Conservation (phyloP, 148 eudicot species). For the Spergularia bocconei region DNA sequence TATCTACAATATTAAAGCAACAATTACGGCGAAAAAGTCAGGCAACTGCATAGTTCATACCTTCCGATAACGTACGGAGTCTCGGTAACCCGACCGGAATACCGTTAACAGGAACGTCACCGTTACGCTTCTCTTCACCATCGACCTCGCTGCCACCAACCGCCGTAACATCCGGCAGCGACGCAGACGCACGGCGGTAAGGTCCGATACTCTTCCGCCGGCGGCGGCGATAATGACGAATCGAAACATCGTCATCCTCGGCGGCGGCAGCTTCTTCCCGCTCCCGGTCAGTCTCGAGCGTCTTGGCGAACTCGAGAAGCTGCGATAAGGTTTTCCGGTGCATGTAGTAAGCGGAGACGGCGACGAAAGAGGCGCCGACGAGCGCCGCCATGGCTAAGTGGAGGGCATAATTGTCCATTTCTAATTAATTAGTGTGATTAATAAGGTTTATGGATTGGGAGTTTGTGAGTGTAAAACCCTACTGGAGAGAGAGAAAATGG, state of each 20-base stretch:
- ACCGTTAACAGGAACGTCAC: slow-evolving; percentile 44
- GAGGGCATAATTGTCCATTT: slow-evolving; percentile 65
- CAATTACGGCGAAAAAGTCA: not conserved
- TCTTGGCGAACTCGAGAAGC: slow-evolving; percentile 80
- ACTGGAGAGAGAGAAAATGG: not conserved
- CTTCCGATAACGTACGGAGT: slow-evolving; percentile 67
- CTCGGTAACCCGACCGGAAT: slow-evolving; percentile 82
- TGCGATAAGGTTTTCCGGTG: slow-evolving; percentile 90
- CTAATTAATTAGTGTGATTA: not conserved
- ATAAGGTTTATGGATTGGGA: not conserved
- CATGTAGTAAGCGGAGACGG: slow-evolving; percentile 92
- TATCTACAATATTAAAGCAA: not conserved
- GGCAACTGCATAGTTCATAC: slow-evolving; percentile 17
- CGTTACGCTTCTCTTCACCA: slow-evolving; percentile 50
- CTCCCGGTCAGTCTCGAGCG: slow-evolving; percentile 52
- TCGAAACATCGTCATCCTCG: slow-evolving; percentile 28
- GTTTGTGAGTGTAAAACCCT: slow-evolving; percentile 18
- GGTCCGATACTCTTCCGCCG: slow-evolving; percentile 39
- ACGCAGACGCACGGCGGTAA: slow-evolving; percentile 56
- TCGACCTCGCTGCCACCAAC: slow-evolving; percentile 39
- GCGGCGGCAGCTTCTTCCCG: slow-evolving; percentile 36
- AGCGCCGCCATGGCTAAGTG: slow-evolving; percentile 97
- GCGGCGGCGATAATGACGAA: slow-evolving; percentile 26
- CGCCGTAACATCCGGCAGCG: slow-evolving; percentile 62
- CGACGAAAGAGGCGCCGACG: slow-evolving; percentile 89